phyloP scores from a whole-genome alignment of 148 eudicot genomes.

The Pouteria glomerata region DNA sequence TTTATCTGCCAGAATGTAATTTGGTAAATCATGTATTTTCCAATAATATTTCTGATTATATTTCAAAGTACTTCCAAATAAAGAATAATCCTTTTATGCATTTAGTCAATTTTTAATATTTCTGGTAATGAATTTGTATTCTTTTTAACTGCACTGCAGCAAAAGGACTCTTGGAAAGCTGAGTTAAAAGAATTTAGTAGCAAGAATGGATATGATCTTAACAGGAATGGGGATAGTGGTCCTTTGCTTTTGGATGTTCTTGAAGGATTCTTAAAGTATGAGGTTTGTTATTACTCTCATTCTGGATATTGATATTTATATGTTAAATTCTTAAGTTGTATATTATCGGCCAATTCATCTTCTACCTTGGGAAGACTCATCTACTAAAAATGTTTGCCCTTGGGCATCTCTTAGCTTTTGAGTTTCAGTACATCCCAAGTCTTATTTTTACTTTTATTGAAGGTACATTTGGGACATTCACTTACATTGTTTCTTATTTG shows the following conservation, averaged over 20 bases:
- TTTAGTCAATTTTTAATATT: background rate
- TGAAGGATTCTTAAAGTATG: conserved; percentile 91
- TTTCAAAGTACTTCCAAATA: background rate
- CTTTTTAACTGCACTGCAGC: conserved; percentile 28
- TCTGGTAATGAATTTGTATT: background rate
- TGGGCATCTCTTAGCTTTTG: background rate
- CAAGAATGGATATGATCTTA: conserved; percentile 73
- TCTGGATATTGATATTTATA: background rate
- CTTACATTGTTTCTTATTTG: background rate
- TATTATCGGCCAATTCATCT: background rate
- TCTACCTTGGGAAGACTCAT: background rate
- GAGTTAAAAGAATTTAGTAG: conserved; percentile 78
- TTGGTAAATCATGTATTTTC: conserved; percentile 39
- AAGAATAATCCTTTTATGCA: background rate
- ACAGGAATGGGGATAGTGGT: conserved; percentile 78
- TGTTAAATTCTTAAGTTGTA: background rate
- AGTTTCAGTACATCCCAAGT: background rate
- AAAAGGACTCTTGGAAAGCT: conserved; percentile 75
- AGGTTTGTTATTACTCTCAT: conserved; percentile 37
- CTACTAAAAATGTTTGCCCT: background rate
- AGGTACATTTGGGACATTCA: background rate
- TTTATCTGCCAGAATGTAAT: conserved; percentile 82
- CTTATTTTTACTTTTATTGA: background rate
- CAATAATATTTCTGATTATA: background rate
- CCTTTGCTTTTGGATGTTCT: conserved; percentile 92